phyloP scores from a whole-genome alignment of 495 filamentous ascomycete genomes.

The Podospora appendiculata region DNA sequence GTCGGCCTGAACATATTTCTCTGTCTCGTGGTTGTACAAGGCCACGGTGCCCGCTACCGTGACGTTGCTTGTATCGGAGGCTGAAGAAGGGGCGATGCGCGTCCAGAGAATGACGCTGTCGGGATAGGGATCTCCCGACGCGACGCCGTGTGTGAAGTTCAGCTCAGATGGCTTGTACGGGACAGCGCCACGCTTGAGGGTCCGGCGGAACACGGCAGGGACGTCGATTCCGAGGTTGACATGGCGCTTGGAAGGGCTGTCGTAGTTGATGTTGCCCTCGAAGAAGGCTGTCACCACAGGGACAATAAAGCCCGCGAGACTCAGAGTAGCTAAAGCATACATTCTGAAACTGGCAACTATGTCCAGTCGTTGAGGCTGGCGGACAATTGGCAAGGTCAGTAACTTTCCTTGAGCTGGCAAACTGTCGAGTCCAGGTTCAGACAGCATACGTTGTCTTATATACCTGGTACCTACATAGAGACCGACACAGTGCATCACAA shows the following conservation, averaged over 20 bases:
- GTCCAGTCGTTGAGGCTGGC: too few relatives aligned
- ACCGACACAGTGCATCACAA: too few relatives aligned
- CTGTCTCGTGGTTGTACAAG: conserved; percentile 49
- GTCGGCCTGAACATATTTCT: conserved; percentile 41
- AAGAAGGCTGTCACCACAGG: conserved; percentile 4
- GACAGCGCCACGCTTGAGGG: conserved; percentile 43
- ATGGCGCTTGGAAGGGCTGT: conserved; percentile 46
- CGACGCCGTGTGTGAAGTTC: conserved; percentile 21
- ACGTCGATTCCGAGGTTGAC: conserved; percentile 46
- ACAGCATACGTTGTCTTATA: too few relatives aligned
- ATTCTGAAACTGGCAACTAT: too few relatives aligned
- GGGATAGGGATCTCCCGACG: conserved; percentile 56
- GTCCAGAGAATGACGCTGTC: conserved; percentile 61
- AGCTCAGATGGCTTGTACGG: conserved; percentile 39
- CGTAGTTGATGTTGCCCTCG: conserved; percentile 50
- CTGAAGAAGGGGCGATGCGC: conserved; percentile 42
- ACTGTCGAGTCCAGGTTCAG: too few relatives aligned
- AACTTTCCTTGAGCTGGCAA: too few relatives aligned
- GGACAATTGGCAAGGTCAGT: too few relatives aligned
- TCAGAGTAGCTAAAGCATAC: too few relatives aligned
- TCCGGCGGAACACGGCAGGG: conserved; percentile 30
- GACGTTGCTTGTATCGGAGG: conserved; percentile 45
- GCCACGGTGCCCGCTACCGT: conserved; percentile 47
- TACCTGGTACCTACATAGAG: too few relatives aligned
- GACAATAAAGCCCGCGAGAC: too few relatives aligned